Evolutionary conservation across 768 basidiomycete species (phyloP).

Genomic region (Crucibulum laeve): DNA sequence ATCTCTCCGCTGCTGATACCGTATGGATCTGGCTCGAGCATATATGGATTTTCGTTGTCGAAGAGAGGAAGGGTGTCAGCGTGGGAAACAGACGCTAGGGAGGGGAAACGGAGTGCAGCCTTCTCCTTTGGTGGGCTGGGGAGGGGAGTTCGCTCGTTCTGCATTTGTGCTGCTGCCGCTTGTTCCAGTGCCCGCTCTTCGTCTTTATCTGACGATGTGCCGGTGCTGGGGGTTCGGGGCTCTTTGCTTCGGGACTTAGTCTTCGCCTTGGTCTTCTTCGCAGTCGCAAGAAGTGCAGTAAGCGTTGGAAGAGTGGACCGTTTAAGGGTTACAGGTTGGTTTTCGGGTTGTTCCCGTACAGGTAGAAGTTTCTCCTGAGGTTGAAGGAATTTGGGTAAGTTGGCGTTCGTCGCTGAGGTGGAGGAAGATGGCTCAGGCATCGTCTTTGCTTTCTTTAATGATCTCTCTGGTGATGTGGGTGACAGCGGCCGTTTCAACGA

Average conservation of each 20-base stretch:
- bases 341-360: neutral
- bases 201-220: too few species aligned
- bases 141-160: too few species aligned
- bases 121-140: too few species aligned
- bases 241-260: constrained; percentile 21
- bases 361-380: neutral
- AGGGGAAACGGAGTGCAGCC: constrained; percentile 7
- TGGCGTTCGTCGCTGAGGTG: neutral
- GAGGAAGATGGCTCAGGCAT: neutral
- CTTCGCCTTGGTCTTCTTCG: constrained; percentile 25
- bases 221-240: constrained; percentile 24
- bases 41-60: constrained; percentile 6
- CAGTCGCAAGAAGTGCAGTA: constrained; percentile 40
- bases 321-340: constrained; percentile 13
- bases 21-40: constrained; percentile 9
- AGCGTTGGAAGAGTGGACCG: constrained; percentile 27
- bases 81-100: neutral
- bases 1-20: constrained; percentile 1
- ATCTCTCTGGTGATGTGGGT: neutral
- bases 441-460: neutral
- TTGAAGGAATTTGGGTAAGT: neutral
- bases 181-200: too few species aligned
- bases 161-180: too few species aligned
- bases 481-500: neutral
- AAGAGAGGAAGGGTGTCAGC: neutral